Evolutionary conservation across 2,329 filamentous ascomycete genomes (phyloP), one percentile per base, ranked within the genome.

Genomic region (Scytalidium lignicola): DNA sequence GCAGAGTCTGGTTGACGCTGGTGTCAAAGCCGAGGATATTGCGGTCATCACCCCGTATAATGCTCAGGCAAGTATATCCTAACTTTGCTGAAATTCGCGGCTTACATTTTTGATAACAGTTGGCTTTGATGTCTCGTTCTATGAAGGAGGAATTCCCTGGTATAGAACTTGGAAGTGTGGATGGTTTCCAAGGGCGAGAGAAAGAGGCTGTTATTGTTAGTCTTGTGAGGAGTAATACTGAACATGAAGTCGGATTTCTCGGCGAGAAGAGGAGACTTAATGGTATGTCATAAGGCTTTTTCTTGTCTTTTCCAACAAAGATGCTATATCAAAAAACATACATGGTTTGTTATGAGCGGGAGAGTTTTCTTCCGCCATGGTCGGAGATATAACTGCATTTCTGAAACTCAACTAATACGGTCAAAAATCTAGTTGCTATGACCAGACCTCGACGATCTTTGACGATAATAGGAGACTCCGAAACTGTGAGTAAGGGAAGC

Each of bases 11-110:
- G 79, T 95, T n/a, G 74, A 79, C 20, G 85, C 90, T 1, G 93
- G 93, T 1, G 80, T 99, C 23, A 82, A 76, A 58, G 74, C 89
- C 3, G 84, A 88, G 60, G 90, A 96, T 62, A 91, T 99, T 60
- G 93, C 92, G 1, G 85, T 97, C 12, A 84, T 99, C 47, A 96
- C 93, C 43, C 93, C 93, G 37, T 99, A 99, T 70, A 97, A 96
- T 70, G 93, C 89, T 13, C 93, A 93, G 77, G 84, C 87, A 62
- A 55, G 72, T 60, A 45, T 40, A 20, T 51, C 26, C 10, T 13
- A 15, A 18, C 41, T 39, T 41, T 37, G 48, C 48, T 32, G 37
- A 40, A 40, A 28, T 18, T n/a, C 22, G 21, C 13, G n/a, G 42
- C 26, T 23, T 44, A 37, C 20, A 46, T 37, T 44, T 47, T 9